A percentile compares a stretch with the other conserved stretches of the same genome.
phyloP scores from a whole-genome alignment of 805 yeast species.

The Candida corydali region DNA sequence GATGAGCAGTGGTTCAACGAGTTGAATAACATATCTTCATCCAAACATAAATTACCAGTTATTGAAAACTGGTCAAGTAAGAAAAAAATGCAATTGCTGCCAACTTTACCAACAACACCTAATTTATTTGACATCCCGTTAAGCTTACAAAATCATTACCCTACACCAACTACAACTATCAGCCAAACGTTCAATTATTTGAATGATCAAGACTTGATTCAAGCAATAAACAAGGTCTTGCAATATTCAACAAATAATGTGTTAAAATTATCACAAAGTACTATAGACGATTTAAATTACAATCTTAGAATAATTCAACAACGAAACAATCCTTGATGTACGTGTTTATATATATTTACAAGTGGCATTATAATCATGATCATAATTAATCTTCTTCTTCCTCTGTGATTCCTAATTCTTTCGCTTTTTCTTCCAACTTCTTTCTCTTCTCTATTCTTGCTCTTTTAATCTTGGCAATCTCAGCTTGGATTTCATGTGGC shows the following conservation, averaged over 20 bases:
- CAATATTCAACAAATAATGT: constrained; percentile 16
- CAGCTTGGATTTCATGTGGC: constrained; percentile 87
- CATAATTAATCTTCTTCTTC: constrained; percentile 21
- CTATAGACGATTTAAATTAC: constrained; percentile 23
- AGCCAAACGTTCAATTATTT: constrained; percentile 1
- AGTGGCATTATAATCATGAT: too few relatives aligned
- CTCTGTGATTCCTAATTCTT: constrained; percentile 60
- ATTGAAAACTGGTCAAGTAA: neutral
- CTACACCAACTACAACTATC: constrained; percentile 1
- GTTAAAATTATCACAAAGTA: constrained; percentile 15
- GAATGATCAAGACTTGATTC: constrained; percentile 11
- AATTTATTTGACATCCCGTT: neutral
- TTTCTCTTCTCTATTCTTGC: constrained; percentile 71
- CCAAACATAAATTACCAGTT: constrained; percentile 2
- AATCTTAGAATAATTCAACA: constrained; percentile 17
- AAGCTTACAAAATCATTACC: constrained; percentile 1
- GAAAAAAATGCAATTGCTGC: neutral
- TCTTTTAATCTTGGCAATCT: constrained; percentile 78
- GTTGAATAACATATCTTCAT: neutral
- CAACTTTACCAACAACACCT: neutral
- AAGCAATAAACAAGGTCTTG: constrained; percentile 14
- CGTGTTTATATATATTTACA: too few relatives aligned
- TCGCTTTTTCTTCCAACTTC: constrained; percentile 68
- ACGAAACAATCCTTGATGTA: neutral
- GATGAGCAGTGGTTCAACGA: constrained; percentile 8